A percentile compares a stretch with the other conserved stretches of the same genome.
Conservation (phyloP, 2,329 filamentous ascomycete species). For the Diaporthe helianthi region DNA sequence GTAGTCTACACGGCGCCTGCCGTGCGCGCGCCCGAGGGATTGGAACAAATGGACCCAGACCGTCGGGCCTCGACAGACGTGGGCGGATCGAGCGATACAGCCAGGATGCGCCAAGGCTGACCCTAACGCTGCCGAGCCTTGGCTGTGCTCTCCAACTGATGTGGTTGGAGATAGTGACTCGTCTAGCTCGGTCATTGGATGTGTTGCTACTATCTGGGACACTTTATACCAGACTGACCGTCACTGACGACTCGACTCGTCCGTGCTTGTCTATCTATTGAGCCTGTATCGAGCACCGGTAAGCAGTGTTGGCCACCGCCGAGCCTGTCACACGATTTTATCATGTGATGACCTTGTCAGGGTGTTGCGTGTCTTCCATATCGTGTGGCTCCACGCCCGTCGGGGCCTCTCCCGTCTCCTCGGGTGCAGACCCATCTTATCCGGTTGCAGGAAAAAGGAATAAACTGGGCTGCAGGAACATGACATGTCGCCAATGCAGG, state of each 20-base stretch:
- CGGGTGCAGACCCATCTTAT: not conserved
- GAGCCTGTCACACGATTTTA: constrained; percentile 14
- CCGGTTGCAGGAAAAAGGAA: not conserved
- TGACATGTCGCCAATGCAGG: not conserved
- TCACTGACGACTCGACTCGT: constrained; percentile 1
- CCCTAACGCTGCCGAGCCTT: constrained; percentile 22
- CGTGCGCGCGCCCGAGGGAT: not conserved
- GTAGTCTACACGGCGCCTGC: not conserved
- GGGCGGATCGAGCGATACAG: constrained; percentile 1
- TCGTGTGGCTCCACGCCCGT: not conserved
- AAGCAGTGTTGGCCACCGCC: constrained; percentile 12
- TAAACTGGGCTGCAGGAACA: not conserved
- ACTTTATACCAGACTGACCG: constrained; percentile 11
- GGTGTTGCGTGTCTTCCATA: not conserved
- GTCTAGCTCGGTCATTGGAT: constrained; percentile 18
- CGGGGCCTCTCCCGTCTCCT: constrained; percentile 13
- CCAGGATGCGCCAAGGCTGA: constrained; percentile 20
- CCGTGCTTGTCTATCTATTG: not conserved
- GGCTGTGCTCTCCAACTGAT: constrained; percentile 2
- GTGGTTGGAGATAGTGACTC: constrained; percentile 21
- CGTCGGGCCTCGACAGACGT: not conserved
- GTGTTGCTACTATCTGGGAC: not conserved
- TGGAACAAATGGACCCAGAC: constrained; percentile 17
- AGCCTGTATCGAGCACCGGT: not conserved
- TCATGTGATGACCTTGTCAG: not conserved